A percentile compares a stretch with the other conserved stretches of the same genome.
These are phyloP conservation scores for Mycena vulgaris DNA, from an alignment of 768 basidiomycete species.

Conservation along the genomic window DNA sequence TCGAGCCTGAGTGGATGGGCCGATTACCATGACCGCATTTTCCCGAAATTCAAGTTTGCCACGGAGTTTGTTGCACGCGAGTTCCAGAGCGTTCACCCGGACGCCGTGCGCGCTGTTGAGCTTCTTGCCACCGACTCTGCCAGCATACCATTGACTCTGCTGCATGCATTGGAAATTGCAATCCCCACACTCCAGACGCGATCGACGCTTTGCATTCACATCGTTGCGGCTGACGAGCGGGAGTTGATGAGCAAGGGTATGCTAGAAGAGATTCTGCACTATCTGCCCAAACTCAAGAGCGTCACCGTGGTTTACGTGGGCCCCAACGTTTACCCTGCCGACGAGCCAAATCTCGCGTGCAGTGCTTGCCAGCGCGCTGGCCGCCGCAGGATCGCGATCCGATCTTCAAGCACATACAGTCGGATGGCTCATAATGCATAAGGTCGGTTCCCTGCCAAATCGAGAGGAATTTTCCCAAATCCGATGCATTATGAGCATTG, in stretches of 20 bases:
- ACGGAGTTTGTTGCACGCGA: neutral
- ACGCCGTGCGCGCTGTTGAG: neutral
- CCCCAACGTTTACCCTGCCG: neutral
- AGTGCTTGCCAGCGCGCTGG: neutral
- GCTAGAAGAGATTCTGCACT: constrained; percentile 30
- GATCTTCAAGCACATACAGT: too few relatives aligned
- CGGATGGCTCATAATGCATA: too few relatives aligned
- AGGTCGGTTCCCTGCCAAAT: too few relatives aligned
- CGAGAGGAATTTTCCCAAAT: too few relatives aligned
- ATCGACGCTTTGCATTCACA: constrained; percentile 20
- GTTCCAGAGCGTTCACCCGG: neutral
- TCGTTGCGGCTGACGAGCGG: constrained; percentile 12
- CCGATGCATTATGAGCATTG: too few relatives aligned
- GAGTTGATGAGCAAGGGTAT: constrained; percentile 6
- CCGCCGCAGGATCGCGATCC: neutral
- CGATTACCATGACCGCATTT: constrained; percentile 1
- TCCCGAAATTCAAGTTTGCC: neutral
- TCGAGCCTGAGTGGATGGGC: constrained; percentile 23
- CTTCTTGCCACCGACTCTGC: neutral
- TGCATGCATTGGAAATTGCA: constrained; percentile 3
- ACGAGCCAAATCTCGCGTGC: constrained; percentile 3
- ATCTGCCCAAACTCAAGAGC: constrained; percentile 4
- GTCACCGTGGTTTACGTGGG: constrained; percentile 19
- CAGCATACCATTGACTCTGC: constrained; percentile 13
- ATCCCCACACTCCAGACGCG: constrained; percentile 18